Evolutionary conservation across 2,329 filamentous ascomycete genomes (phyloP), one percentile per base, ranked within the genome.

Genomic region (Chalaropsis ovoidea): DNA sequence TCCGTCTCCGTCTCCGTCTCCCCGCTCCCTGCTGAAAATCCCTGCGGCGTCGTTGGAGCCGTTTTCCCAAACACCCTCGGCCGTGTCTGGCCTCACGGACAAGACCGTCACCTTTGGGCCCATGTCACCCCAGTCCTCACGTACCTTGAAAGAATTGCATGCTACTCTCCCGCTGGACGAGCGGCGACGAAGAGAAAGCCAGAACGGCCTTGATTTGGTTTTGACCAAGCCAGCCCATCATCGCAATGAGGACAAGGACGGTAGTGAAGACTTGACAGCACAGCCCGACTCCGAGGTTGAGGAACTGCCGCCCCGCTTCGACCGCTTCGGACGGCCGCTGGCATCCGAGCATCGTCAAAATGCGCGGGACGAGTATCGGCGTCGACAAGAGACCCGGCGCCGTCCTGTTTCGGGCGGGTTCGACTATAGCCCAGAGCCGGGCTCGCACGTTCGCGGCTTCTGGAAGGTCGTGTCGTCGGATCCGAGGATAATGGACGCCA

Each of bases 261-360:
- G 43, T 47, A 15, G 15, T 4, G 42, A 43, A 19, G 68, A 68
- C 1, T 68, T 69, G 13, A 63, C 64, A 1, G 67, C 70, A 0
- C 72, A 72, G 19, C 73, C 72, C 0, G 74, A 76, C 2, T 72
- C 75, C 2, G 73, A 76, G 0, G 71, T 81, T 0, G 79, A 81
- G 68, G 68, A 74, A 1, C 70, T 82, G 0, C 80, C 80, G 0
- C 77, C 78, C 63, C 76, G 80, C 0, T 82, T 82, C 62, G 79
- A 82, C 67, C 65, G 70, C 0, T 69, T 76, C 1, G 80, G 80
- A 1, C 74, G 72, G 13, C 78, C 75, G 0, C 69, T 82, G 0
- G 73, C 47, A 45, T 43, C 35, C 24, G 31, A 39, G 35, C 5
- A 45, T 19, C 24, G 22, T 13, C 42, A 31, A 15, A 19, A 62